A percentile compares a stretch with the other conserved stretches of the same genome.
phyloP scores from a whole-genome alignment of 495 filamentous ascomycete genomes.

The Penicillium angulare region DNA sequence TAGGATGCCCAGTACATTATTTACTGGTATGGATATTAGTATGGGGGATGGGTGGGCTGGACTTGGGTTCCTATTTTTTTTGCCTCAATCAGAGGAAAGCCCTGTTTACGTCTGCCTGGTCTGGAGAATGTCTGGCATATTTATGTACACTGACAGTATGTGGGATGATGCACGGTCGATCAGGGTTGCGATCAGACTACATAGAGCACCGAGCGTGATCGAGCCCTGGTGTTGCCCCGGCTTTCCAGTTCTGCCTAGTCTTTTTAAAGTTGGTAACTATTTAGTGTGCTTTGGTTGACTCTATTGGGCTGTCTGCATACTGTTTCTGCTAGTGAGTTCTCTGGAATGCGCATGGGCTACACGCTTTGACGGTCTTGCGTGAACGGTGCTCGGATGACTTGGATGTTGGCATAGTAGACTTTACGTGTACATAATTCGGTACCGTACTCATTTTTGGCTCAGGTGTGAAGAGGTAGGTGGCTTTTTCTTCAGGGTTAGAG shows the following conservation, averaged over 20 bases:
- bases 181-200: neutral
- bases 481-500: slow-evolving; percentile 1
- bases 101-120: neutral
- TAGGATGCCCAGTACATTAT: too few relatives aligned
- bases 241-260: neutral
- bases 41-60: too few relatives aligned
- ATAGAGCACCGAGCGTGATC: neutral
- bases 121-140: slow-evolving; percentile 11
- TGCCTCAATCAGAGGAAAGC: neutral
- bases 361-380: slow-evolving; percentile 10
- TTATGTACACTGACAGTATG: too few relatives aligned
- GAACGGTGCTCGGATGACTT: neutral
- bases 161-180: slow-evolving; percentile 14
- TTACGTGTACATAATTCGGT: too few relatives aligned
- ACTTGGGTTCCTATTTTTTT: too few relatives aligned
- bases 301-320: slow-evolving; percentile 15
- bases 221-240: neutral
- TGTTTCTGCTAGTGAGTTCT: neutral
- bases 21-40: too few relatives aligned
- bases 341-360: slow-evolving; percentile 14
- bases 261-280: too few relatives aligned
- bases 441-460: too few relatives aligned
- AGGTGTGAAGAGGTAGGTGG: too few relatives aligned
- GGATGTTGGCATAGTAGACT: too few relatives aligned
- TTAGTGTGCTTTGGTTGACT: too few relatives aligned